phyloP scores from a whole-genome alignment of 371 early-diverging fungal species.

The Syncephalastrum contaminatum region DNA sequence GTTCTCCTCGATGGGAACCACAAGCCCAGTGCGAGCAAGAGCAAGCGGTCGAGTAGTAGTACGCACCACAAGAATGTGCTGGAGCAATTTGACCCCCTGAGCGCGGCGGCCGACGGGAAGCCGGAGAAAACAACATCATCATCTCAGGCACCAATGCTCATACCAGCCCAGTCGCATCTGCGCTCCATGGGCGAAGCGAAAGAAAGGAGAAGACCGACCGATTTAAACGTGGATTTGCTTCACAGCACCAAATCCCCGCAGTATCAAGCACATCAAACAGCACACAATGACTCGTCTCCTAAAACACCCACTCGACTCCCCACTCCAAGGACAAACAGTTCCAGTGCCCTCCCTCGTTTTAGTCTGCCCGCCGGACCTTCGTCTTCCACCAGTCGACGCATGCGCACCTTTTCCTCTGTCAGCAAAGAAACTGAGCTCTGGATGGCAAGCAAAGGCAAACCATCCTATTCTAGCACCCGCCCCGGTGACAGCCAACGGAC shows the following conservation, averaged over 20 bases:
- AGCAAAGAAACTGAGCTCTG: slow-evolving; percentile 8
- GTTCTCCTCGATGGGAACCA: no score
- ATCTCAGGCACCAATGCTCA: slow-evolving; percentile 3
- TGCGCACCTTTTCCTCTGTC: slow-evolving; percentile 15
- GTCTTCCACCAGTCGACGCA: slow-evolving; percentile 8
- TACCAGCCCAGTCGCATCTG: slow-evolving; percentile 13
- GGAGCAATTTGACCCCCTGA: no score
- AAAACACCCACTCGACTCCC: slow-evolving; percentile 13
- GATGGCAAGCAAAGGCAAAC: slow-evolving; percentile 8
- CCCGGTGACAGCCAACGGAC: neutral
- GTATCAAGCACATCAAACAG: neutral
- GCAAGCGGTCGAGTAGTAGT: no score
- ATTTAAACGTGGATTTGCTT: slow-evolving; percentile 5
- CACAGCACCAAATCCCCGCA: no score
- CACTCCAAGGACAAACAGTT: slow-evolving; percentile 13
- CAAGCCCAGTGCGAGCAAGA: no score
- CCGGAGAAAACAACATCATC: neutral
- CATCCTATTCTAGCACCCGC: slow-evolving; percentile 1
- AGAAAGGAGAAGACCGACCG: slow-evolving; percentile 11
- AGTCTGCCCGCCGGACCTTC: slow-evolving; percentile 9
- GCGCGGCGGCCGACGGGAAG: no score
- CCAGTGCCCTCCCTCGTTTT: slow-evolving; percentile 12
- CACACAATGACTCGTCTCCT: slow-evolving; percentile 6
- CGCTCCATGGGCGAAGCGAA: slow-evolving; percentile 10
- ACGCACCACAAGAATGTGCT: no score